Conservation (phyloP, 257 asterid genomes). For the Przewalskia tangutica region DNA sequence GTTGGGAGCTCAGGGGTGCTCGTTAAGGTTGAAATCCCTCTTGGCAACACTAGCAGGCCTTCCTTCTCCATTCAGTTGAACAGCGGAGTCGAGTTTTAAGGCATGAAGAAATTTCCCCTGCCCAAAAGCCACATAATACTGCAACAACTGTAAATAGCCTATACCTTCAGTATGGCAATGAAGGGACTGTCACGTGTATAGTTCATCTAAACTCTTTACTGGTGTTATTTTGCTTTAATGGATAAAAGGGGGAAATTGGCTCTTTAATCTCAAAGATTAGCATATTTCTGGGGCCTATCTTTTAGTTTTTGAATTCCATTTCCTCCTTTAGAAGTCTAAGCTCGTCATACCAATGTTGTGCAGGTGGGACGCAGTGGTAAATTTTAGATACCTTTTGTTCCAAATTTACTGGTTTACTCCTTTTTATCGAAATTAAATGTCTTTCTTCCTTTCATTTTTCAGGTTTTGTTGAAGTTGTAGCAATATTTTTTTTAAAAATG, state of each 20-base stretch:
- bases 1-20: slow-evolving; percentile 79
- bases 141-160: slow-evolving; percentile 10
- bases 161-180: not conserved
- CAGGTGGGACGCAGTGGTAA: not conserved
- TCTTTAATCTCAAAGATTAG: not conserved
- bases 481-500: not conserved
- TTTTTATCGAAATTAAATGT: not conserved
- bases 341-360: not conserved
- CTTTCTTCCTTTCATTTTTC: not conserved
- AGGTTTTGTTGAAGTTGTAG: not conserved
- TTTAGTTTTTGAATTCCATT: not conserved
- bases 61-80: slow-evolving; percentile 77
- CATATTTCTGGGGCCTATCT: not conserved
- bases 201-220: not conserved
- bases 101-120: not conserved
- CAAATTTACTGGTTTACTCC: not conserved
- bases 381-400: not conserved
- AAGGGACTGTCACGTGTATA: not conserved
- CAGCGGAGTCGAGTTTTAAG: slow-evolving; percentile 73
- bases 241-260: not conserved
- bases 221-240: not conserved
- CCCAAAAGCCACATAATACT: not conserved
- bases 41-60: slow-evolving; percentile 55
- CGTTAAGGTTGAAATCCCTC: slow-evolving; percentile 76
- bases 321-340: not conserved